Conservation (phyloP, 1,284 basidiomycete species). For the Rhodotorula sp. region DNA sequence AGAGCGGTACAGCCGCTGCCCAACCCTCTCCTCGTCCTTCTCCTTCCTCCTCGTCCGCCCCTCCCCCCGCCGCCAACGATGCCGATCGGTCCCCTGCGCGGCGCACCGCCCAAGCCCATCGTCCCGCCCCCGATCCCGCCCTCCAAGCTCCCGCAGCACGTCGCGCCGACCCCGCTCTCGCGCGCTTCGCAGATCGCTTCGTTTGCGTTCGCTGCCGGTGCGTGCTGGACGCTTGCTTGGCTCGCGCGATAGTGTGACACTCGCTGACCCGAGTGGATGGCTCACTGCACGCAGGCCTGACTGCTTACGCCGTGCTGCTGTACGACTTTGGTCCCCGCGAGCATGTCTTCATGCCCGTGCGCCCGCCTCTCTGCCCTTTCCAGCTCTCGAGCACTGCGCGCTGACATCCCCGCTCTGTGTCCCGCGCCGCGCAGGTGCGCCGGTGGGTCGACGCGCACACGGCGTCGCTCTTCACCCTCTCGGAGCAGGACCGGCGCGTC, state of each 20-base stretch:
- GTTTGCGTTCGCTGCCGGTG: constrained; percentile 37
- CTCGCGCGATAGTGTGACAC: neutral
- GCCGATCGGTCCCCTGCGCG: constrained; percentile 11
- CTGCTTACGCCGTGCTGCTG: constrained; percentile 40
- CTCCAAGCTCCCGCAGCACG: constrained; percentile 34
- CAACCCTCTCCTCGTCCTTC: neutral
- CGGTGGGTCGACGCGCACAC: constrained; percentile 40
- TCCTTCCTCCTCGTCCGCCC: neutral
- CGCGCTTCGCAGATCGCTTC: constrained; percentile 31
- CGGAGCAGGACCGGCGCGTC: constrained; percentile 32
- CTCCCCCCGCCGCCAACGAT: neutral
- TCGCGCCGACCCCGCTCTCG: constrained; percentile 32
- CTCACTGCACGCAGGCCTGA: constrained; percentile 26
- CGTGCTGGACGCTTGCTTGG: neutral
- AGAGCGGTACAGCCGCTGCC: too few relatives aligned
- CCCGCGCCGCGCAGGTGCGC: constrained; percentile 29
- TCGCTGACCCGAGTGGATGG: fast-evolving
- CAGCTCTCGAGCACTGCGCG: neutral
- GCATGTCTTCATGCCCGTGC: constrained; percentile 45
- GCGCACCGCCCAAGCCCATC: constrained; percentile 15
- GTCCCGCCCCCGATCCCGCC: constrained; percentile 38
- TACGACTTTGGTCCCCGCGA: constrained; percentile 43
- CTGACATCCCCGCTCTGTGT: neutral
- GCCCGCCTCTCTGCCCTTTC: neutral
- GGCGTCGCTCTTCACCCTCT: constrained; percentile 41